These are phyloP conservation scores for Marasmius sp. DNA, from an alignment of 1,284 basidiomycete genomes.

Conservation along the genomic window DNA sequence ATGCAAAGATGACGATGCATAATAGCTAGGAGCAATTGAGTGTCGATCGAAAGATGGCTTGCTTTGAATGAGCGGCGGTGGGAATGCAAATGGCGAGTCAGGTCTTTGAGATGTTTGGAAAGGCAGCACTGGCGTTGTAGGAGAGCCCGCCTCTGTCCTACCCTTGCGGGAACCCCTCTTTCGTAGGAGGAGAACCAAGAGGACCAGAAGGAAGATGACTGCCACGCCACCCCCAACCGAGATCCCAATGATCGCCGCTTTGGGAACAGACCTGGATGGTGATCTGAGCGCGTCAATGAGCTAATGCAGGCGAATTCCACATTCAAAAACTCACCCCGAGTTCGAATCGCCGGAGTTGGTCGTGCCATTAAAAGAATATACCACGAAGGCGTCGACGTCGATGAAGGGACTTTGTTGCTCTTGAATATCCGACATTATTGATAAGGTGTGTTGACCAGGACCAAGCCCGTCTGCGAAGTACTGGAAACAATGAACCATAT, in stretches of 20 bases:
- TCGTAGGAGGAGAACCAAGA: conserved; percentile 29
- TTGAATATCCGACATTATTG: conserved; percentile 29
- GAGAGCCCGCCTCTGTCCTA: conserved; percentile 20
- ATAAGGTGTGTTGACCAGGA: conserved; percentile 31
- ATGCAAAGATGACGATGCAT: conserved; percentile 18
- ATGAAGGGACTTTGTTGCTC: conserved; percentile 32
- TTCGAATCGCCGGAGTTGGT: not conserved
- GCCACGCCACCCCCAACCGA: conserved; percentile 28
- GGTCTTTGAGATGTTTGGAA: conserved; percentile 38
- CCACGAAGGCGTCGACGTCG: conserved; percentile 43
- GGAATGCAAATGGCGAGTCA: conserved; percentile 17
- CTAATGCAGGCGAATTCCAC: conserved; percentile 6
- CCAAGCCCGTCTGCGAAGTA: conserved; percentile 40
- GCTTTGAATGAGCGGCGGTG: not conserved
- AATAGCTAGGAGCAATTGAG: conserved; percentile 35
- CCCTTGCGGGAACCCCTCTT: conserved; percentile 16
- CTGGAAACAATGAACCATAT: conserved; percentile 20
- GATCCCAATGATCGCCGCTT: conserved; percentile 26
- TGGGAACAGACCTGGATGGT: not conserved
- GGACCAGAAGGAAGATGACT: conserved; percentile 25
- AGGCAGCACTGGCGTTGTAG: conserved; percentile 33
- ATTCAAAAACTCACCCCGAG: conserved; percentile 4
- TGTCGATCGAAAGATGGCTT: conserved; percentile 19
- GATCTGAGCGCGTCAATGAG: conserved; percentile 5
- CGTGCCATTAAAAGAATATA: conserved; percentile 26